Base-by-base conservation (phyloP, 495 filamentous ascomycete genomes). In the Xylaria acuta region DNA sequence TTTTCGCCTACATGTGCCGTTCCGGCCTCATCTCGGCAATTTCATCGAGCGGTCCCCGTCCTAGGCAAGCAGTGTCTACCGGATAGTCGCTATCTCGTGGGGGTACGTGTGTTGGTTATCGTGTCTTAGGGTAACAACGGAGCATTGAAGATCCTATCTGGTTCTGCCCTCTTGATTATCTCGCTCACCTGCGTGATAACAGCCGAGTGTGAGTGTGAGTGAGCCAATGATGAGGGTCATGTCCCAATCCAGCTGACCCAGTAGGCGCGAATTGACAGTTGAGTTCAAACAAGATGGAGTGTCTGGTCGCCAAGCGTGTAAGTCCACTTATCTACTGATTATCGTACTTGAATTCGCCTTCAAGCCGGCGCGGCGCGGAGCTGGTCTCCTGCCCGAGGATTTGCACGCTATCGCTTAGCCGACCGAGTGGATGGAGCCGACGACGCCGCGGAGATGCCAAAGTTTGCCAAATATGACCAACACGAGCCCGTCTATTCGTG, bases 391-490 rank as follows among this genome's bases (percentile, higher is more conserved):
- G 63, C 18, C 63, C 63, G 27, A 65, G 63, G 30, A 51, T 20
- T 53, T 67, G 64, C 47, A 12, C 32, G 32, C 47, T 16, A 30
- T 56, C 45, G 65, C 34, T 8, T 56, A 41, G 49, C 34, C n/a
- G 47, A 25, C 47, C 47, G 65, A 41, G n/a, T 20, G 12, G 49
- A 56, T 54, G 65, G 65, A 43, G 16, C 34, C 43, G 27, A 40
- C 41, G 27, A 45, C 65, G 34, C 65, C 65, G 65, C 65, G 65
- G 65, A 67, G 65, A 67, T 67, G 65, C 49, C 45, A 36, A 66
- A 45, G 45, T 66, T 30, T 30, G 25, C 45, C 20, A 51, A 36
- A 32, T 25, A 45, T 22, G 36, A 25, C 63, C 40, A 49, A 47
- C 41, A 3, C 40, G 41, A 65, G 63, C 41, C 40, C 40, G 63